Conservation (phyloP, 345 rosid genomes). For the Angophora floribunda region DNA sequence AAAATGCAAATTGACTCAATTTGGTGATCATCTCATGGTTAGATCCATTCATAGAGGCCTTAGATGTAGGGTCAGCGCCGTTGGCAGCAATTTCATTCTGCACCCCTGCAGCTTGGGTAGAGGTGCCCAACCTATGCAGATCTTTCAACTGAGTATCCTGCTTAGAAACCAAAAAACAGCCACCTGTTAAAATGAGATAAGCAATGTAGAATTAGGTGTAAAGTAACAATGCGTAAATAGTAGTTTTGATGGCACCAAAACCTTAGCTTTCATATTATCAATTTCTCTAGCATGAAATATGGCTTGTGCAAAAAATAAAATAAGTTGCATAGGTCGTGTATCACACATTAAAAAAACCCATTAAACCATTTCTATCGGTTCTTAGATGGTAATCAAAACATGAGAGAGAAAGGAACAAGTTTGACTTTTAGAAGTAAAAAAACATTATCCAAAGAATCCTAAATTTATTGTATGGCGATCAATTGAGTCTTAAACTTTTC, state of each 20-base stretch:
- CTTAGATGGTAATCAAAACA: no score
- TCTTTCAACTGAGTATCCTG: slow-evolving; percentile 39
- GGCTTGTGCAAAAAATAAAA: no score
- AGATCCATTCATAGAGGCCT: slow-evolving; percentile 23
- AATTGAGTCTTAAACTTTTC: no score
- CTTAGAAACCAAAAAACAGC: slow-evolving; percentile 2
- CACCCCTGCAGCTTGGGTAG: slow-evolving; percentile 5
- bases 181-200: background rate
- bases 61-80: slow-evolving; percentile 16
- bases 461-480: no score
- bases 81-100: slow-evolving; percentile 29
- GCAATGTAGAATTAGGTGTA: background rate
- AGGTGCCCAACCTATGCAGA: slow-evolving; percentile 6
- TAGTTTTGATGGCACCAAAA: slow-evolving; percentile 2
- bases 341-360: no score
- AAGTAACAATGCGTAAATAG: background rate
- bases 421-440: no score
- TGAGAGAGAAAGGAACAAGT: no score
- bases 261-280: slow-evolving; percentile 20
- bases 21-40: slow-evolving; percentile 27
- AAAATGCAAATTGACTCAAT: slow-evolving; percentile 55
- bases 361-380: no score
- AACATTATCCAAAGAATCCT: no score
- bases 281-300: slow-evolving; percentile 4
- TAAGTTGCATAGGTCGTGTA: no score